Base-by-base conservation (phyloP, 1,284 basidiomycete genomes). In the Sphagnurus paluster region DNA sequence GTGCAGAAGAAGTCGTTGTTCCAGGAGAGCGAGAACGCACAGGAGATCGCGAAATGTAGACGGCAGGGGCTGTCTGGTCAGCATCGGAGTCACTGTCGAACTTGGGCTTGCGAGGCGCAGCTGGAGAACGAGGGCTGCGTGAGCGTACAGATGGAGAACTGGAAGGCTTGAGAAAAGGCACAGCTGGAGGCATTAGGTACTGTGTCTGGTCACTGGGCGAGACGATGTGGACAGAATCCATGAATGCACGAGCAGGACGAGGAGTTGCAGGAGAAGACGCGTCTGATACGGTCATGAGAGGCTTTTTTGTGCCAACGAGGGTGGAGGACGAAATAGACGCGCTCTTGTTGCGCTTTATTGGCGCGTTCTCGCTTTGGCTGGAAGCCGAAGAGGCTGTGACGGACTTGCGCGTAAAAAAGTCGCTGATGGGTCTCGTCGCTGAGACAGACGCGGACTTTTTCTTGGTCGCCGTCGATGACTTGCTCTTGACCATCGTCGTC, bases 61-160 rank as follows among this genome's bases (percentile, higher is more conserved):
- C 56, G 6, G 64, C 56, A 11, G 59, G 47, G 25, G 58, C 53
- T 29, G 49, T 43, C n/a, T 40, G 41, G 20, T 65, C 64, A 14
- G 52, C 44, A 26, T 71, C 68, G 10, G 64, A 65, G 43, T 68
- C 65, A 39, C 61, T 66, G 30, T 67, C 65, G 46, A 65, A 63
- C 37, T 64, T 66, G 32, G 55, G 52, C 46, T 66, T 69, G 35
- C 58, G 60, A 28, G 46, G 66, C 43, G 39, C 8, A 42, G 57
- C 23, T 19, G 20, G n/a, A 10, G 44, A 56, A 26, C 30, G 51
- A 8, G 42, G 36, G 36, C 46, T 46, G 16, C 45, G 39, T 9
- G 50, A 49, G 11, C 42, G 42, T 17, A 29, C 7, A 14, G 35
- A 37, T 4, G 26, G 30, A 2, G 32, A 40, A 7, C 55, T 53